phyloP scores from a whole-genome alignment of 257 asterid species.

The Primulina eburnea region DNA sequence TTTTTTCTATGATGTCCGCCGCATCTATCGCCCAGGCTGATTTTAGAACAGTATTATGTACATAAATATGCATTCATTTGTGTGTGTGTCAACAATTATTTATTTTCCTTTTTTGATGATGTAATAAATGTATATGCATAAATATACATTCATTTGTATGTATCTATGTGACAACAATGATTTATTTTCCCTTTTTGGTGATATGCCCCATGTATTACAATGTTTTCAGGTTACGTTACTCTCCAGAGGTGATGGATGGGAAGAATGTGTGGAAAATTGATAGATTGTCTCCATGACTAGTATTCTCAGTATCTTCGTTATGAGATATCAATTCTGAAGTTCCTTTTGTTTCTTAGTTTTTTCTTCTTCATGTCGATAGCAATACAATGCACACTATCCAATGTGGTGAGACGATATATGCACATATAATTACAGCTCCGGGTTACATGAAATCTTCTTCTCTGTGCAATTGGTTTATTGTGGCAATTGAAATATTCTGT shows the following conservation, averaged over 20 bases:
- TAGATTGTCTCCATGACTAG: conserved; percentile 39
- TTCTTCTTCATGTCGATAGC: background rate
- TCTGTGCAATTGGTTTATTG: no score
- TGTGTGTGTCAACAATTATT: no score
- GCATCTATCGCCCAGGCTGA: no score
- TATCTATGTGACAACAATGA: background rate
- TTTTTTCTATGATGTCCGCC: no score
- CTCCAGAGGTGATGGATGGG: conserved; percentile 7
- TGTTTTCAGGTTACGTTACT: conserved; percentile 47
- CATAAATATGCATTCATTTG: no score
- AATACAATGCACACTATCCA: background rate
- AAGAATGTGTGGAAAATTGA: background rate
- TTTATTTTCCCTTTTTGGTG: background rate
- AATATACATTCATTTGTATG: background rate
- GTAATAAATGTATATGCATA: background rate
- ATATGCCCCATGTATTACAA: background rate
- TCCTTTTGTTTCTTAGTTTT: conserved; percentile 10
- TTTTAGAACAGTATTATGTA: no score
- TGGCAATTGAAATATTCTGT: background rate
- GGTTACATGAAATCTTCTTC: background rate
- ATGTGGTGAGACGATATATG: no score
- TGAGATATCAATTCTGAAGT: conserved; percentile 21
- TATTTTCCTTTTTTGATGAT: no score
- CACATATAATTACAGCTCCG: background rate
- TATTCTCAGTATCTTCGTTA: conserved; percentile 35